These are phyloP conservation scores for Pleurotus sapidus DNA, from an alignment of 768 basidiomycete species.

Conservation along the genomic window DNA sequence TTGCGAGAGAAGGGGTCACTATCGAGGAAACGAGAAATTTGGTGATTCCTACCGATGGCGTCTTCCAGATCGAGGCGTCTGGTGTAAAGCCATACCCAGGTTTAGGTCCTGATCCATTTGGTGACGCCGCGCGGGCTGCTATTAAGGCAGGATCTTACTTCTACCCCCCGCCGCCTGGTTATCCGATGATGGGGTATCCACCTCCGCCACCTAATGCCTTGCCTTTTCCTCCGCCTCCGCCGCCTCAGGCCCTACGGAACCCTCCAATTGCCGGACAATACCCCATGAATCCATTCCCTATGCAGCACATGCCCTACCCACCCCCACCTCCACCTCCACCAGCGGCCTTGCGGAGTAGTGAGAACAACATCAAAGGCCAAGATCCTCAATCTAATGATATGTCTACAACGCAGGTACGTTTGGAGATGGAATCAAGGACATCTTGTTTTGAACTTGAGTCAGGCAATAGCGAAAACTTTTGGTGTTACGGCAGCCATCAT, in stretches of 20 bases:
- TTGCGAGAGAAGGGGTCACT: conserved; percentile 68
- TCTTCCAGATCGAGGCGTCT: conserved; percentile 22
- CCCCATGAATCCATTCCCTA: neutral
- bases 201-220: conserved; percentile 31
- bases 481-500: conserved; percentile 75
- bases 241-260: conserved; percentile 15
- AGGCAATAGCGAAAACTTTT: conserved; percentile 76
- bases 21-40: conserved; percentile 14
- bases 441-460: neutral
- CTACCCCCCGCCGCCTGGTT: conserved; percentile 17
- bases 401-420: conserved; percentile 59
- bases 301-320: conserved; percentile 6
- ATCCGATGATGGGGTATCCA: conserved; percentile 15
- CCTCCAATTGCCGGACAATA: conserved; percentile 7
- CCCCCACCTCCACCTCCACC: conserved; percentile 15
- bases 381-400: conserved; percentile 82
- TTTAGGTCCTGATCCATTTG: neutral
- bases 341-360: conserved; percentile 11
- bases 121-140: conserved; percentile 6
- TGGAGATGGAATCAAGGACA: neutral
- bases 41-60: conserved; percentile 6
- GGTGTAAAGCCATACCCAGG: neutral
- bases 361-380: conserved; percentile 58
- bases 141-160: conserved; percentile 20
- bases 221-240: conserved; percentile 36